Conservation (phyloP, 495 filamentous ascomycete species). For the Trichoderma asperelloides region DNA sequence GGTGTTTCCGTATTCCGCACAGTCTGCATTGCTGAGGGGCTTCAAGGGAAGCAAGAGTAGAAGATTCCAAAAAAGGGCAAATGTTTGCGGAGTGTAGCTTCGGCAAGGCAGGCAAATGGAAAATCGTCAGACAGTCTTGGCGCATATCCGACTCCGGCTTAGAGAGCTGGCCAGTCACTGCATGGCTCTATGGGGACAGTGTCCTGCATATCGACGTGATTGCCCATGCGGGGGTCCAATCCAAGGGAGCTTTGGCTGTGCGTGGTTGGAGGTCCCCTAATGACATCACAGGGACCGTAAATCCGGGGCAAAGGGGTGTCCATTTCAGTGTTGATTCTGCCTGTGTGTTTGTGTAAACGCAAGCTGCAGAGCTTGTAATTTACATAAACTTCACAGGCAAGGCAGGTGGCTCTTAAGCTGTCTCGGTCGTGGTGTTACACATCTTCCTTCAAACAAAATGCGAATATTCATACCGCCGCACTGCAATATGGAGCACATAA, state of each 20-base stretch:
- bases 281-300: slow-evolving; percentile 5
- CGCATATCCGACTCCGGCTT: background rate
- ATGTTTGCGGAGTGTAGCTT: background rate
- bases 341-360: too few relatives aligned
- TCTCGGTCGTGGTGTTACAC: background rate
- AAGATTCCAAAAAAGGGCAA: background rate
- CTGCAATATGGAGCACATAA: too few relatives aligned
- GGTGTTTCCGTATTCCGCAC: background rate
- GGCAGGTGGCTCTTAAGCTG: background rate
- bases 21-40: background rate
- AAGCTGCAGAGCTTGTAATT: background rate
- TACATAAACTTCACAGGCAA: background rate
- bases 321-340: background rate
- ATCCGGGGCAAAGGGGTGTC: background rate
- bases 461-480: too few relatives aligned
- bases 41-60: too few relatives aligned
- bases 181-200: background rate
- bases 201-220: background rate
- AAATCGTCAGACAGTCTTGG: background rate
- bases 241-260: background rate
- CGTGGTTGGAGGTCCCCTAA: background rate
- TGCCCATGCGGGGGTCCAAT: background rate
- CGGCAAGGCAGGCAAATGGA: background rate
- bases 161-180: background rate
- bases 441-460: too few relatives aligned